A percentile compares a stretch with the other conserved stretches of the same genome.
phyloP scores from a whole-genome alignment of 164 flowering plant genomes.

The Vitis amurensis region DNA sequence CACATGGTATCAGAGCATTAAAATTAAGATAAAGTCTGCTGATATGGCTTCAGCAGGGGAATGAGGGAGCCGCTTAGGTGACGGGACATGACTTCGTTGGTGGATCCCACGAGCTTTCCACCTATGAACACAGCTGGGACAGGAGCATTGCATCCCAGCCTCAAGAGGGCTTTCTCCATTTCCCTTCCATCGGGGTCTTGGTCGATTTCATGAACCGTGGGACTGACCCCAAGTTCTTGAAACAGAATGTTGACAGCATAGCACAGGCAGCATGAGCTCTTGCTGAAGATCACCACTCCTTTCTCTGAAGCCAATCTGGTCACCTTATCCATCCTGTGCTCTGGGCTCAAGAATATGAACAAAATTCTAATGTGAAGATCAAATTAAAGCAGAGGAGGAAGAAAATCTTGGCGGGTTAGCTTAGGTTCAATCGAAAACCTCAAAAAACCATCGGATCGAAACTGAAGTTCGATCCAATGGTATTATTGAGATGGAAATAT shows the following conservation, averaged over 20 bases:
- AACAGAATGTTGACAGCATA: slow-evolving; percentile 70
- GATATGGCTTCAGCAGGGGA: slow-evolving; percentile 49
- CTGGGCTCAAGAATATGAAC: neutral
- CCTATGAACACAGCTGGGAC: slow-evolving; percentile 72
- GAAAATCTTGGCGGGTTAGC: neutral
- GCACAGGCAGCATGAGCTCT: slow-evolving; percentile 77
- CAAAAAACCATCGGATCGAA: slow-evolving; percentile 17
- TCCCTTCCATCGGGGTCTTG: slow-evolving; percentile 64
- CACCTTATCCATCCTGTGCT: slow-evolving; percentile 52
- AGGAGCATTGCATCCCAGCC: slow-evolving; percentile 59
- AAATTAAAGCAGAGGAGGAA: too few relatives aligned
- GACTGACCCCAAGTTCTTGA: slow-evolving; percentile 55
- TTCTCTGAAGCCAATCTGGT: slow-evolving; percentile 49
- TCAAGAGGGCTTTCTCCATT: slow-evolving; percentile 67
- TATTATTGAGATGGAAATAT: neutral
- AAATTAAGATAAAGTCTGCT: slow-evolving; percentile 14
- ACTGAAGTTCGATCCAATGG: slow-evolving; percentile 21
- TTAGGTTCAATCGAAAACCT: neutral
- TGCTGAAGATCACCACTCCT: slow-evolving; percentile 80
- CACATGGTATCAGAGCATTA: neutral
- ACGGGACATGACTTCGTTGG: slow-evolving; percentile 76
- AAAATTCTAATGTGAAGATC: neutral
- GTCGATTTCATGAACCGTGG: slow-evolving; percentile 55
- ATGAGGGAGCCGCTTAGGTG: slow-evolving; percentile 59
- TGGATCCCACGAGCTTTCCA: slow-evolving; percentile 63